phyloP scores from a whole-genome alignment of 2,329 filamentous ascomycete species.

The Trichophyton mentagrophytes region DNA sequence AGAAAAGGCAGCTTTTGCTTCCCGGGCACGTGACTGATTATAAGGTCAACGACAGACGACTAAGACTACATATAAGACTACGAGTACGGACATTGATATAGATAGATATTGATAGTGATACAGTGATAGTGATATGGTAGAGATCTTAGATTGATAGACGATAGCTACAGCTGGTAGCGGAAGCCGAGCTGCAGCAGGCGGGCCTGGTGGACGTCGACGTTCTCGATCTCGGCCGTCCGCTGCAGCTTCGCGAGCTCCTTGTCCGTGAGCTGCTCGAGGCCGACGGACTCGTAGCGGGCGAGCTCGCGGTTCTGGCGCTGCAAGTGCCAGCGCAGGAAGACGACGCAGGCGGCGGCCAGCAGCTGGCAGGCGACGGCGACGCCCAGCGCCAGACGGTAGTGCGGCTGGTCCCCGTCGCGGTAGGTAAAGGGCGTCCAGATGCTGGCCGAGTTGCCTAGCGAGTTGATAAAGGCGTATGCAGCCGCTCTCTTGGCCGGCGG shows the following conservation, averaged over 20 bases:
- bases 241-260: slow-evolving; percentile 37
- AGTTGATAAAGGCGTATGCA: slow-evolving; percentile 44
- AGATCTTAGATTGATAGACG: not conserved
- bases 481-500: slow-evolving; percentile 44
- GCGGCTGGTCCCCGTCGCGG: slow-evolving; percentile 25
- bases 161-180: slow-evolving; percentile 26
- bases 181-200: slow-evolving; percentile 43
- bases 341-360: slow-evolving; percentile 24
- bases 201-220: slow-evolving; percentile 38
- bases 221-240: slow-evolving; percentile 41
- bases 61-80: not conserved
- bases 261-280: slow-evolving; percentile 31
- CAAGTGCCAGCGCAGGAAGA: slow-evolving; percentile 30
- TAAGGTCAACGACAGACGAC: too few species aligned
- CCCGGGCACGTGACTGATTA: not conserved
- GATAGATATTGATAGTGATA: not conserved
- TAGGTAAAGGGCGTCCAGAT: slow-evolving; percentile 44
- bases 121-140: not conserved
- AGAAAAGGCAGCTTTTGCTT: not conserved
- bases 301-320: slow-evolving; percentile 39
- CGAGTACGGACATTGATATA: not conserved
- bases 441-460: slow-evolving; percentile 40
- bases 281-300: slow-evolving; percentile 39
- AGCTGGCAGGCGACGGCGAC: slow-evolving; percentile 31
- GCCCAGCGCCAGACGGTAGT: slow-evolving; percentile 32